Evolutionary conservation across 345 rosid genomes (phyloP), one percentile per base, ranked within the genome.

Genomic region (Linum trigynum): DNA sequence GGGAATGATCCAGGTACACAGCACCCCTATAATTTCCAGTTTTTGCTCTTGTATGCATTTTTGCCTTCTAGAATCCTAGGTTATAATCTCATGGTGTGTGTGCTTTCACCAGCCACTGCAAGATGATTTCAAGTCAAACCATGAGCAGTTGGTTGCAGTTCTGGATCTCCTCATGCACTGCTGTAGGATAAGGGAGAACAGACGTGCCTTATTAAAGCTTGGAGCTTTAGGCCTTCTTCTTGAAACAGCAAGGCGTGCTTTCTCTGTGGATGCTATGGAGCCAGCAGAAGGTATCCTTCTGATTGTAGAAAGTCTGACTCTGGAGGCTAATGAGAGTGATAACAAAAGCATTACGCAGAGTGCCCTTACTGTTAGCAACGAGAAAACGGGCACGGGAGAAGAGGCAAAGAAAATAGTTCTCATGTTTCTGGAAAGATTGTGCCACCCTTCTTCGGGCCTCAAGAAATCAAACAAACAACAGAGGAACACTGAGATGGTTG

Each of bases 401-500:
- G 96, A 94, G 83, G 97, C 99, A 63, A 94, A 94, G 81, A 94
- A 91, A 76, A 94, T 94, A 73, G 95, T 94, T 73, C 85, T 86
- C 50, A 91, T 88, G 95, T 94, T 94, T 83, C 80, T 90, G 74
- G 97, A 94, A 69, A 86, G 99, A 72, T 76, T 94, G 56, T 86
- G 86, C 76, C 92, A 90, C 62, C 96, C 99, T 59, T 23, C 32
- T 23, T 81, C 84, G 59, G 96, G 91, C 51, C 80, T 77, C 69
- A 94, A 88, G 74, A 91, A 94, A 76, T 94, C 99, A 32, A 94
- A 83, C 80, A 94, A 94, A 72, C 99, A 90, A 71, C 99, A 88
- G 75, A 84, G 97, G 82, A 90, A 94, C 80, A 85, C 99, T 14
- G 99, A 94, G 83, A 94, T 91, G 97, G 99, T 94, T 67, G 99